These are phyloP conservation scores for Aureobasidium sp. DNA, from an alignment of 2,329 filamentous ascomycete species.

Conservation along the genomic window DNA sequence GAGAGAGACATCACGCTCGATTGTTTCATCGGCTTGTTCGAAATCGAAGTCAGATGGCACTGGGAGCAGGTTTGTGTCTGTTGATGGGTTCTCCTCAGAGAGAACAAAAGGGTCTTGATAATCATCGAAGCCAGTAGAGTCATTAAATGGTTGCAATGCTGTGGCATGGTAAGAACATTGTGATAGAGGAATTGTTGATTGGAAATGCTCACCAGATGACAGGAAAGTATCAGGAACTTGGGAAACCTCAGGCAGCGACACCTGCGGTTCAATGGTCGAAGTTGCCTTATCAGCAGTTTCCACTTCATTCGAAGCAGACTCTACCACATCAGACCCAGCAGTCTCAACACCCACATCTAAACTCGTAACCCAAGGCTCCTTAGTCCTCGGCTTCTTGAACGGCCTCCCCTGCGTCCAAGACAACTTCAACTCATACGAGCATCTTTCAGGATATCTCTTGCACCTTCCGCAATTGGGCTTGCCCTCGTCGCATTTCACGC, in stretches of 20 bases:
- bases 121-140: neutral
- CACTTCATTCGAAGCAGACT: neutral
- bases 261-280: neutral
- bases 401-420: conserved; percentile 8
- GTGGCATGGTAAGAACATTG: neutral
- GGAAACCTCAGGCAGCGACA: neutral
- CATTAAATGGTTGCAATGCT: neutral
- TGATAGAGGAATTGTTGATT: too few relatives aligned
- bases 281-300: neutral
- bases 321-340: neutral
- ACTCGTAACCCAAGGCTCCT: conserved; percentile 4
- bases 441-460: conserved; percentile 14
- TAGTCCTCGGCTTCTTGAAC: conserved; percentile 6
- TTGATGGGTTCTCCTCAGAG: neutral
- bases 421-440: conserved; percentile 12
- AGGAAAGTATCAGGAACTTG: neutral
- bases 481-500: conserved; percentile 23
- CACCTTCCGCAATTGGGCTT: conserved; percentile 18
- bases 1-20: neutral
- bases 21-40: neutral
- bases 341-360: neutral
- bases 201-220: neutral
- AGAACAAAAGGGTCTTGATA: neutral
- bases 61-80: neutral
- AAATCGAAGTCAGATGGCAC: neutral